Evolutionary conservation across 2,329 filamentous ascomycete species (phyloP), one percentile per base, ranked within the genome.

Genomic region (Acrocalymma vagum): DNA sequence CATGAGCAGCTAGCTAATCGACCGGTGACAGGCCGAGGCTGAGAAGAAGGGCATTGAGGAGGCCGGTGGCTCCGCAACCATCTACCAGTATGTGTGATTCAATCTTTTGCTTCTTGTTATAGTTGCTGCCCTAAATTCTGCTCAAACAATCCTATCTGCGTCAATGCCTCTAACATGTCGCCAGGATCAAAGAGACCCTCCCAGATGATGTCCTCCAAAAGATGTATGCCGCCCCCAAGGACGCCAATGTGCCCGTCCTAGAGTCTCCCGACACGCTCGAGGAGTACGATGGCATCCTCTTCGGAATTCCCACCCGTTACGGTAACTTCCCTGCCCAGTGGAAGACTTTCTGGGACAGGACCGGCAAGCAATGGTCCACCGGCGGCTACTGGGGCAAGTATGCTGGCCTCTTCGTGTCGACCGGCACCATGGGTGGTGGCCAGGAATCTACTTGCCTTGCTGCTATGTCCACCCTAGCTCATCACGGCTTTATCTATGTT

Each of bases 321-420:
- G 94, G 94, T 62, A 97, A 95, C 84, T 96, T 96, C 81, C 92
- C 93, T 32, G 89, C 87, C 13, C 94, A 99, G 77, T 96, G 88
- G 88, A 96, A 94, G 80, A 67, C 84, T 27, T 93, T 91, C 80
- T 95, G 91, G 88, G 94, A 99, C 79, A 82, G 83, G 74, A 92
- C 90, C 16, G 93, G 93, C 65, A 79, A 81, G 58, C 88, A 94
- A 72, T 97, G 94, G 94, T 75, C 80, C 48, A 71, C 74, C 10
- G 93, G 93, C 50, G 84, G 78, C 57, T 92, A 81, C 79, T 84
- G 79, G 74, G 92, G 92, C 76, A 97, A 97, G 80, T 86, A 90
- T 65, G 93, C 88, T 38, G 93, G 93, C 63, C 55, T 96, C 48
- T 99, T 99, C 81, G 75, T 99, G 72, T 90, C 86, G 50, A 95